Base-by-base conservation (phyloP, 768 basidiomycete genomes). In the Podaxis sp. region DNA sequence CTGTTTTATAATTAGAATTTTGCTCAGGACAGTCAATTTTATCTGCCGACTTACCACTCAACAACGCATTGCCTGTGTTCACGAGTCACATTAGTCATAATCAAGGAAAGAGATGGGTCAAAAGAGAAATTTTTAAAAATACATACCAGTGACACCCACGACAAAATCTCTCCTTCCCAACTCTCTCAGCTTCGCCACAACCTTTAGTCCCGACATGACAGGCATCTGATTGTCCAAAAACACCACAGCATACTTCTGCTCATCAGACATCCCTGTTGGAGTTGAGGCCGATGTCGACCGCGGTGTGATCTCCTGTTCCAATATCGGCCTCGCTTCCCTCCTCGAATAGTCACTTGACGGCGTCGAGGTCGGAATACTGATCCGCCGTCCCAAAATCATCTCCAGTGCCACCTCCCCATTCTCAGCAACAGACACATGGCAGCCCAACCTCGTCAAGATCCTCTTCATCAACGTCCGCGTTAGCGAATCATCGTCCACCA, bases 201-300 rank as follows among this genome's bases (percentile, higher is more conserved):
- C 81, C 61, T 86, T 82, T 48, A 91, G 68, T 14, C 93, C 93
- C 62, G 87, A 87, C 78, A 91, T 79, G 18, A 91, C 75, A 7
- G 88, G 89, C 90, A 93, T 93, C 72, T 93, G 91, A 70, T 95
- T 94, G 59, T 84, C 82, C 67, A 84, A 69, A 61, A 83, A 84
- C 44, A 82, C 71, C 1, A 82, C 73, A 18, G 79, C 78, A 66
- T 71, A 84, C 63, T 73, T 79, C 10, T 71, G 70, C 62, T 79
- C 75, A 50, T 71, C 67, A 36, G 65, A 61, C 21, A 61, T 65
- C 10, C 57, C 62, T 44, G 58, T 48, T 14, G 52, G 48, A 10
- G 50, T 58, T 5, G 55, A 57, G 14, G 61, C 64, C 55, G 61
- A 54, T 54, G 61, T 64, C 44, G 59, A 61, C 42, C 53, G 35